Base-by-base conservation (phyloP, 495 filamentous ascomycete genomes). In the Viridothelium virens region DNA sequence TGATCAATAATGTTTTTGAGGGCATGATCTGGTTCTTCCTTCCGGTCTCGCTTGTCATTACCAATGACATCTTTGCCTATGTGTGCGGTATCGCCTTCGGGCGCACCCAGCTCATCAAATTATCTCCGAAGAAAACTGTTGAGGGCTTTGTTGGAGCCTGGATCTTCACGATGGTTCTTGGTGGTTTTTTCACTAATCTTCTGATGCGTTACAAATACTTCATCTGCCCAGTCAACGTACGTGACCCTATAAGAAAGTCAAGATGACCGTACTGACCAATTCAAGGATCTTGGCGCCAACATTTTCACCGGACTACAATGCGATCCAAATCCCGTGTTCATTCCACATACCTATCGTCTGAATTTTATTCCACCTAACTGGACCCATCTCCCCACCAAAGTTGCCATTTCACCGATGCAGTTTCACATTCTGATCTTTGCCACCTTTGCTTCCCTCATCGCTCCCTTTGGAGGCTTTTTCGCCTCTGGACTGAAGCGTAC, bases 11-110 rank as follows among this genome's bases (percentile, higher is more conserved):
- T 78, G 88, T 97, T 67, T 93, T 99, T 76, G 95, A 99, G 79
- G 95, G 95, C 77, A 91, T 99, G 91, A 94, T 99, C 75, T 99
- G 95, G 95, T 97, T 99, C 83, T 97, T 99, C 84, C 81, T 99
- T 56, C 95, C 95, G 2, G 92, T 91, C 2, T 88, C 90, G 37
- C 83, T 99, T 65, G 95, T 99, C 71, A 96, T 97, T 73, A 96
- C 90, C 46, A 99, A 99, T 73, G 95, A 99, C 76, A 99, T 97
- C 67, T 97, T 96, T 73, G 95, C 95, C 74, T 99, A 99, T 73
- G 84, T 99, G 67, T 96, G 91, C 76, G 95, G 95, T 68, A 97
- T 99, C 73, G 92, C 91, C 9, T 96, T 99, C 75, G 95, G 95
- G 48, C 85, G 91, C 62, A 99, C 95, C 16, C 95, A 96, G 75